Evolutionary conservation across 345 rosid genomes (phyloP).

Genomic region (Syzygium aromaticum): DNA sequence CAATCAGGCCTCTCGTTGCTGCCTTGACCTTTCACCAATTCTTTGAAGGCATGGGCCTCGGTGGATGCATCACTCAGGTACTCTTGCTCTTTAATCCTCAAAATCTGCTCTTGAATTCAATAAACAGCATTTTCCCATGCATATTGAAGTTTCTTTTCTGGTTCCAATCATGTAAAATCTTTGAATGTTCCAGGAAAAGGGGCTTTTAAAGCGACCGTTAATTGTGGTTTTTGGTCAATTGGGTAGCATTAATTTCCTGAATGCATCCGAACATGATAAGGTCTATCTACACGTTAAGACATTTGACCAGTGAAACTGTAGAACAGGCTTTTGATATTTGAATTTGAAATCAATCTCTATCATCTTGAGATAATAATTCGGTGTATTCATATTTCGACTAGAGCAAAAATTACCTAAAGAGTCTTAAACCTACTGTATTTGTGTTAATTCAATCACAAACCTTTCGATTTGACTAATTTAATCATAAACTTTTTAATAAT

Average conservation of each 20-base stretch:
- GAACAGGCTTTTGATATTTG: background rate
- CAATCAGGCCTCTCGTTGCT: conserved; percentile 39
- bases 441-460: no score
- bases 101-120: background rate
- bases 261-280: background rate
- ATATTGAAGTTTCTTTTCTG: background rate
- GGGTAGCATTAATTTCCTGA: background rate
- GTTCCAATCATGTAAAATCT: background rate
- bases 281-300: background rate
- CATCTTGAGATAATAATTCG: background rate
- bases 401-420: background rate
- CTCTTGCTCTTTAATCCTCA: background rate
- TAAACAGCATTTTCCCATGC: background rate
- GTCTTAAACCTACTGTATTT: no score
- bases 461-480: no score
- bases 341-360: background rate
- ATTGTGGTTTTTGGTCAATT: background rate
- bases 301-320: background rate
- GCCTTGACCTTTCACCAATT: conserved; percentile 72
- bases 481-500: no score
- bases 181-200: background rate
- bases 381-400: background rate
- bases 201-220: background rate
- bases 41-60: conserved; percentile 76
- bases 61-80: conserved; percentile 56